phyloP scores from a whole-genome alignment of 306 rosid species.

The Malus sieversii region DNA sequence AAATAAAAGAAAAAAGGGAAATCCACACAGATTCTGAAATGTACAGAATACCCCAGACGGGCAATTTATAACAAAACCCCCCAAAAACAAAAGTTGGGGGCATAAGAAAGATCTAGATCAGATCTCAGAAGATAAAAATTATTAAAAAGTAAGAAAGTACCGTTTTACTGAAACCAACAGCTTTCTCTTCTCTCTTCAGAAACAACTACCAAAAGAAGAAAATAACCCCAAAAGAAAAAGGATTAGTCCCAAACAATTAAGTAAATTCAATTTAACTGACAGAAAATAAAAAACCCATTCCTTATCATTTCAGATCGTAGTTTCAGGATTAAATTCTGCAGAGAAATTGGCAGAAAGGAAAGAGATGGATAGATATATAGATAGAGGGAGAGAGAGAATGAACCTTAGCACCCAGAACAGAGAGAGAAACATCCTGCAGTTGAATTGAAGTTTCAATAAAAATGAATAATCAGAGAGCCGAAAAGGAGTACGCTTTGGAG shows the following conservation, averaged over 20 bases:
- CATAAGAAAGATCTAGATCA: slow-evolving; percentile 19
- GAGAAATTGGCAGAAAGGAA: too few relatives aligned
- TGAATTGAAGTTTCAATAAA: slow-evolving; percentile 1
- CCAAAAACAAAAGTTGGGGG: slow-evolving; percentile 11
- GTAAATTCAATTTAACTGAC: too few relatives aligned
- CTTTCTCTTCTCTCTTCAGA: too few relatives aligned
- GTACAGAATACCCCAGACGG: slow-evolving; percentile 5
- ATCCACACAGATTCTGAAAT: slow-evolving; percentile 11
- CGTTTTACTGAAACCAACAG: too few relatives aligned
- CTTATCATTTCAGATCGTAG: not conserved
- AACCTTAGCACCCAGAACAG: not conserved
- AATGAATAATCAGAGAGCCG: not conserved
- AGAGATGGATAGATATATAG: not conserved
- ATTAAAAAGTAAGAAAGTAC: not conserved
- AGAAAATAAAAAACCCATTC: not conserved
- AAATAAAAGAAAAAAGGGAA: slow-evolving; percentile 20
- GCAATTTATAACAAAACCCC: slow-evolving; percentile 16
- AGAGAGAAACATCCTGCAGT: not conserved
- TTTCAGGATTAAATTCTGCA: not conserved
- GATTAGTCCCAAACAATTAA: too few relatives aligned
- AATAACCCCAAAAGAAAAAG: too few relatives aligned
- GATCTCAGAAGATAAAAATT: slow-evolving; percentile 25
- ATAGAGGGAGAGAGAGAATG: not conserved
- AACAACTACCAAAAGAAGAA: too few relatives aligned
- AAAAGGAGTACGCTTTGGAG: not conserved